Evolutionary conservation across 202 grass and related monocot genomes (phyloP), one percentile per base, ranked within the genome.

Genomic region (Zoysia matrella): DNA sequence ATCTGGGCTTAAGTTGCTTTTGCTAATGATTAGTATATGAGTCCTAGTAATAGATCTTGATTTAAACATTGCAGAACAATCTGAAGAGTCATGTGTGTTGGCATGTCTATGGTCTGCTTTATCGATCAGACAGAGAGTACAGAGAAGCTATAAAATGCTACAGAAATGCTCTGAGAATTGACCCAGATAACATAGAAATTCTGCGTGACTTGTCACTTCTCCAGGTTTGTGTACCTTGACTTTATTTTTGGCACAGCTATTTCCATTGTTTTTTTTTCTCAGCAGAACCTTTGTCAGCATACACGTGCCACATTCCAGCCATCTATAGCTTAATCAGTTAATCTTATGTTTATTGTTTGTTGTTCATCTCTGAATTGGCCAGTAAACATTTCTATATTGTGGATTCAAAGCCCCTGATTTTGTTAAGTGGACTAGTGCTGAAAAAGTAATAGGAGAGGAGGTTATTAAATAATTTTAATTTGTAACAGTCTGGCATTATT

Each of bases 61-160:
- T 11, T 72, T 60, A 56, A 78, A 78, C 78, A 66, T 86, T 88
- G 58, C 88, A 99, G 97, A 92, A 99, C 74, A 91, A 99, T 89
- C 91, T 99, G 83, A 99, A 99, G 89, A 99, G 97, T 80, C 97
- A 99, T 84, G 97, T 99, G 60, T 99, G 97, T 79, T 99, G 97
- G 97, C 97, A 99, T 77, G 97, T 99, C 67, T 99, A 99, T 77
- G 97, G 97, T 71, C 86, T 99, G 76, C 97, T 99, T 46, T 99
- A 99, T 76, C 87, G 97, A 81, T 99, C 93, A 71, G 97, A 97
- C 73, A 94, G 97, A 85, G 97, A 99, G 80, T 99, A 99, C 76
- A 94, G 97, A 87, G 97, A 99, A 94, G 97, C 97, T 85, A 99
- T 99, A 71, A 99, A 99, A 87, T 94, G 93, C 84, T 99, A 99